phyloP scores from a whole-genome alignment of 2,329 filamentous ascomycete species.

The Xylaria multiplex region DNA sequence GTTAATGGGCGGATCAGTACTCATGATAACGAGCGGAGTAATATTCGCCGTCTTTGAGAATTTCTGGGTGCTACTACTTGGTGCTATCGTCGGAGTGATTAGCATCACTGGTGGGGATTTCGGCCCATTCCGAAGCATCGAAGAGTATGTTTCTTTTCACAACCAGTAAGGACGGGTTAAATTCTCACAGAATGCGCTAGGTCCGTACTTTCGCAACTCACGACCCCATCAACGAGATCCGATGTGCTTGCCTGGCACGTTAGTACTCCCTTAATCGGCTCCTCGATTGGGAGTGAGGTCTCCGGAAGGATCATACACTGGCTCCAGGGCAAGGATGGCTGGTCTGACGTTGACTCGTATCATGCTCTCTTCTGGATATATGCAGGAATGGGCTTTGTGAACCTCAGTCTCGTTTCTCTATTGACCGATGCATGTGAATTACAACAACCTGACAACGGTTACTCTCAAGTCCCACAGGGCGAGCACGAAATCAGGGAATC shows the following conservation, averaged over 20 bases:
- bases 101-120: constrained; percentile 72
- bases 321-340: constrained; percentile 57
- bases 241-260: constrained; percentile 77
- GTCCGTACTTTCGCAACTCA: constrained; percentile 70
- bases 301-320: constrained; percentile 62
- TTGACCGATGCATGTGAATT: constrained; percentile 64
- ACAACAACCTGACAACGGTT: constrained; percentile 35
- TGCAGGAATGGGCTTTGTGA: constrained; percentile 63
- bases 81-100: constrained; percentile 69
- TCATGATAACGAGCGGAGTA: constrained; percentile 67
- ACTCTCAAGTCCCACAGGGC: constrained; percentile 40
- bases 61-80: constrained; percentile 68
- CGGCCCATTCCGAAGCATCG: constrained; percentile 73
- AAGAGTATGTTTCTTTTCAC: constrained; percentile 57
- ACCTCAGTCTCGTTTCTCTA: constrained; percentile 57
- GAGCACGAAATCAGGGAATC: constrained; percentile 28
- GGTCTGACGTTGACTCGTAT: constrained; percentile 63
- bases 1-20: constrained; percentile 60
- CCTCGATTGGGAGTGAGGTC: constrained; percentile 62
- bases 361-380: constrained; percentile 70
- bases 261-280: constrained; percentile 65
- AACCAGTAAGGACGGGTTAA: neutral
- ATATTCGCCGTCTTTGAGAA: constrained; percentile 65
- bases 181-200: constrained; percentile 34
- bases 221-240: constrained; percentile 61